Conservation (phyloP, 75 land plant genomes). For the Chamaecyparis obtusa region DNA sequence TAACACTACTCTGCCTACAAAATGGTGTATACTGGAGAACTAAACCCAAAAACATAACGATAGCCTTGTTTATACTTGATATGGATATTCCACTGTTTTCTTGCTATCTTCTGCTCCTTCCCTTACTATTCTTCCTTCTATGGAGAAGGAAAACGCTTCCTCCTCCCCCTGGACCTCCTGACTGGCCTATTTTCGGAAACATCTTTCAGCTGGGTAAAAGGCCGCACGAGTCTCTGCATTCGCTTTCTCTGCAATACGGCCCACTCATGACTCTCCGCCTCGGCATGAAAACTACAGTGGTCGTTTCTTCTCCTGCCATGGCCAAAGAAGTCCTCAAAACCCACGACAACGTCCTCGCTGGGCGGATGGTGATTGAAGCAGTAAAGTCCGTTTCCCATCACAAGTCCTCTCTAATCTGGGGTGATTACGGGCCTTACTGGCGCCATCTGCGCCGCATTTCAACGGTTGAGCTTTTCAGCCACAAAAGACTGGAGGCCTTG, state of each 20-base stretch:
- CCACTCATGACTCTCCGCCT: slow-evolving; percentile 32
- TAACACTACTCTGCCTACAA: no score
- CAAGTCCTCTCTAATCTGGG: neutral
- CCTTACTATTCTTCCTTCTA: neutral
- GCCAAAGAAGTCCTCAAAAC: slow-evolving; percentile 34
- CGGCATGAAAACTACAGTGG: slow-evolving; percentile 27
- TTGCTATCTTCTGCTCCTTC: no score
- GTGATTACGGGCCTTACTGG: slow-evolving; percentile 23
- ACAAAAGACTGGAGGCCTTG: slow-evolving; percentile 14
- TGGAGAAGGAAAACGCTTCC: slow-evolving; percentile 5
- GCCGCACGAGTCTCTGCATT: slow-evolving; percentile 29
- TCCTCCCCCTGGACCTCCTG: slow-evolving; percentile 30
- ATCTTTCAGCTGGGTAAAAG: slow-evolving; percentile 19
- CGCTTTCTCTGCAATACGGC: slow-evolving; percentile 30
- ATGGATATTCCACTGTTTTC: no score
- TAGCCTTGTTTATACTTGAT: no score
- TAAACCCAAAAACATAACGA: no score
- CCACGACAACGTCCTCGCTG: slow-evolving; percentile 28
- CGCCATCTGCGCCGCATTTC: slow-evolving; percentile 17
- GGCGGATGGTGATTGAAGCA: slow-evolving; percentile 14
- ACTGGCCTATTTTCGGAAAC: slow-evolving; percentile 26
- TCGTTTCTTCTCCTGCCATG: slow-evolving; percentile 31
- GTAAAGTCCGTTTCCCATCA: neutral
- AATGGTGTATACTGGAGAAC: no score
- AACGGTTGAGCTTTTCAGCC: slow-evolving; percentile 17